Conservation (phyloP, 108 stramenopile genomes). For the Cyclotella baltica region DNA sequence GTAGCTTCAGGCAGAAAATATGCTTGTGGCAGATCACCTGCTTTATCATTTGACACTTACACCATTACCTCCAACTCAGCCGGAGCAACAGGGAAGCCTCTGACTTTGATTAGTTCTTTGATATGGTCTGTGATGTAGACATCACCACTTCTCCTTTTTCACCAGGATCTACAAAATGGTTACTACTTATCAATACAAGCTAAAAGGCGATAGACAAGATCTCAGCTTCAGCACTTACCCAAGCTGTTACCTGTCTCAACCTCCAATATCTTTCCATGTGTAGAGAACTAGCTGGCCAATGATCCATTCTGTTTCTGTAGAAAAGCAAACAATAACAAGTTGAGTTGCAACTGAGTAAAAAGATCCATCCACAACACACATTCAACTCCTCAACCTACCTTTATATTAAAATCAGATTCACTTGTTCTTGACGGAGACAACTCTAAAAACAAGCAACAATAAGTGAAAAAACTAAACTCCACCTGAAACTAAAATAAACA, state of each 20-base stretch:
- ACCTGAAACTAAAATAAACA: background rate
- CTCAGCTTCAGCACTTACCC: background rate
- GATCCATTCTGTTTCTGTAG: too few species aligned
- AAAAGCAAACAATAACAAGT: too few species aligned
- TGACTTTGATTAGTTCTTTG: slow-evolving; percentile 96
- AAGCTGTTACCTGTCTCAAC: slow-evolving; percentile 67
- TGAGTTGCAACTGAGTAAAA: too few species aligned
- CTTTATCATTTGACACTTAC: slow-evolving; percentile 74
- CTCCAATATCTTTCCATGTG: slow-evolving; percentile 86
- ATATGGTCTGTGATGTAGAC: slow-evolving; percentile 89
- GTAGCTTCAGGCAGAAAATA: slow-evolving; percentile 76
- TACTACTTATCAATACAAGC: background rate
- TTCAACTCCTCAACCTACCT: slow-evolving; percentile 3
- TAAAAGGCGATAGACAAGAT: background rate
- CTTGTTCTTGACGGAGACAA: slow-evolving; percentile 72
- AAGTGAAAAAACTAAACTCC: background rate
- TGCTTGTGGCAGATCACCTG: slow-evolving; percentile 90
- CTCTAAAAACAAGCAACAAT: too few species aligned
- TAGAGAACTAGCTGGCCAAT: slow-evolving; percentile 74
- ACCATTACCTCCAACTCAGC: slow-evolving; percentile 96
- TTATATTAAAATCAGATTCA: slow-evolving; percentile 60
- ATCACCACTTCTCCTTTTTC: slow-evolving; percentile 84
- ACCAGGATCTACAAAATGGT: slow-evolving; percentile 59
- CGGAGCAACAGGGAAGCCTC: slow-evolving; percentile 93
- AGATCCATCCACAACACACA: slow-evolving; percentile 22